Base-by-base conservation (phyloP, 2,329 filamentous ascomycete genomes). In the Cryphonectria radicalis region DNA sequence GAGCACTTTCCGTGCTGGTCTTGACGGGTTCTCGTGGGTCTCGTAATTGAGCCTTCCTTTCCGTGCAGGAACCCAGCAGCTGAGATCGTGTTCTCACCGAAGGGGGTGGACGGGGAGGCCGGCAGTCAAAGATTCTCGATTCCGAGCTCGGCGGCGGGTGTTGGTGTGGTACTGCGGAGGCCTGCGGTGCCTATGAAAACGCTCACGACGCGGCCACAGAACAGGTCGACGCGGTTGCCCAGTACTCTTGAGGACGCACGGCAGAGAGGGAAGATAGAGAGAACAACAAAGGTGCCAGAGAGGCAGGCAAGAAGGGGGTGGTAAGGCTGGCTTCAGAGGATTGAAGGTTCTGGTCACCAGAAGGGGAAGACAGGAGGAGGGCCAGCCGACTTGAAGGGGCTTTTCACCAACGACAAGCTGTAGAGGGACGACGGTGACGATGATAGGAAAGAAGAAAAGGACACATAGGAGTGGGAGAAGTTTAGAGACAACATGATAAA, bases 401-500 rank as follows among this genome's bases (percentile, higher is more conserved):
- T 43, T 13, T 65, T 35, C 22, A 40, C 28, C 62, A 64, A 43
- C 60, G n/a, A 17, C 57, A 63, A 63, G 59, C 59, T 35, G 25
- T 13, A 53, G 42, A 25, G 32, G 32, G 57, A 53, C 40, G 67
- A 43, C 32, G 46, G 32, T 46, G 59, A 55, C n/a, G 42, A 43
- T 19, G 55, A 32, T 35, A n/a, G 46, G 46, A 59, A 32, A 63
- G 43, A 35, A 57, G 43, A 42, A 46, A 64, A 43, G 57, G 35
- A 19, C 46, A 57, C 57, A 63, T 67, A 43, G 22, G 46, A 14
- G 57, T 46, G 60, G 60, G 59, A 63, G 28, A 32, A 32, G 60
- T 53, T 64, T 40, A 55, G 43, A 69, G 59, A 64, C 67, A 69
- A 64, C 67, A 69, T 69, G 67, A 69, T 69, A 69, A 70, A 70